Conservation (phyloP, 2,329 filamentous ascomycete genomes). For the Diaporthe sp. region DNA sequence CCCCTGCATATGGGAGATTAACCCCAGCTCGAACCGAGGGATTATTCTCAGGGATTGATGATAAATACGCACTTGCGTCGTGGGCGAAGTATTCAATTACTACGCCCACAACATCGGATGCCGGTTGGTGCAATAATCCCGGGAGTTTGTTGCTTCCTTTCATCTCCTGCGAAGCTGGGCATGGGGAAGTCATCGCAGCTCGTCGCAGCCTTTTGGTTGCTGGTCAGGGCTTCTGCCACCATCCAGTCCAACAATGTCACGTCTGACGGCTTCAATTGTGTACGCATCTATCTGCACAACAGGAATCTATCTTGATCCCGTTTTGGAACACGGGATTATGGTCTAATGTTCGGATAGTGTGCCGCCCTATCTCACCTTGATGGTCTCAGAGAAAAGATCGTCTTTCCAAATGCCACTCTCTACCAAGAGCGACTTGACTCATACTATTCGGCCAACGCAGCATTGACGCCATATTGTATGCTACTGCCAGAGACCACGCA, state of each 20-base stretch:
- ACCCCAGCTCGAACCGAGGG: neutral
- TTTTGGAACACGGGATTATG: neutral
- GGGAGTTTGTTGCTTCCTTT: too few species aligned
- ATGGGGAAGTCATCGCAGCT: neutral
- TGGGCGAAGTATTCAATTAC: neutral
- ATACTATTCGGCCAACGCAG: slow-evolving; percentile 26
- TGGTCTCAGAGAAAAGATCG: neutral
- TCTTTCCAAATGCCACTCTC: slow-evolving; percentile 6
- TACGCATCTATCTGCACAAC: neutral
- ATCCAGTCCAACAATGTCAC: neutral
- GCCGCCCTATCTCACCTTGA: slow-evolving; percentile 4
- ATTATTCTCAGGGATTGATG: neutral
- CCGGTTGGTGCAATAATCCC: neutral
- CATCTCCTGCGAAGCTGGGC: neutral
- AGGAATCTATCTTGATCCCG: neutral
- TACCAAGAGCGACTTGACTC: slow-evolving; percentile 23
- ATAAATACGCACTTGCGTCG: neutral
- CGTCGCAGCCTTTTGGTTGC: neutral
- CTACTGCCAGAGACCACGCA: slow-evolving; percentile 9
- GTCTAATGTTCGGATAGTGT: neutral
- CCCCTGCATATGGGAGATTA: neutral
- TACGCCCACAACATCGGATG: neutral
- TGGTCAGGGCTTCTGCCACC: neutral
- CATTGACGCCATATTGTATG: slow-evolving; percentile 6
- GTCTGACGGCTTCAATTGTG: neutral